A percentile compares a stretch with the other conserved stretches of the same genome.
These are phyloP conservation scores for Citeromyces matritensis DNA, from an alignment of 805 yeast genomes.

Conservation along the genomic window DNA sequence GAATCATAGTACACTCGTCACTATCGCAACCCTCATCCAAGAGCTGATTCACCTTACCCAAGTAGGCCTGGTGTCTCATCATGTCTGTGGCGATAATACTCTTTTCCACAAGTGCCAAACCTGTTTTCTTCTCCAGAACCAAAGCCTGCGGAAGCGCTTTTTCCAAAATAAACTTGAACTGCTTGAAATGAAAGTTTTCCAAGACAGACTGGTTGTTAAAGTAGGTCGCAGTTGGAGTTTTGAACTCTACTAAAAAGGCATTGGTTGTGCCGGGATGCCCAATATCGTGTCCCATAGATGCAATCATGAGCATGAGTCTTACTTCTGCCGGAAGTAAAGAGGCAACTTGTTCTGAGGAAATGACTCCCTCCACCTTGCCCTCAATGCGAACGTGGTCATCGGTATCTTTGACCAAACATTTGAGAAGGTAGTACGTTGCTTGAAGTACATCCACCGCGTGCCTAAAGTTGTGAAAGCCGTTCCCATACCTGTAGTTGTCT, in stretches of 20 bases:
- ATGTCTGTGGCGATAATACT: slow-evolving; percentile 77
- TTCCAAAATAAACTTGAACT: slow-evolving; percentile 35
- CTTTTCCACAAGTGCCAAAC: slow-evolving; percentile 3
- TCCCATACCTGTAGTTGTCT: slow-evolving; percentile 68
- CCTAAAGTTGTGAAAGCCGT: slow-evolving; percentile 88
- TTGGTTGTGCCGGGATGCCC: slow-evolving; percentile 97
- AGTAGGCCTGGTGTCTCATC: slow-evolving; percentile 74
- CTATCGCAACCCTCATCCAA: slow-evolving; percentile 8
- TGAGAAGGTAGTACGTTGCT: slow-evolving; percentile 59
- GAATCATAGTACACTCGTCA: slow-evolving; percentile 17
- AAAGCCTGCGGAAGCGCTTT: slow-evolving; percentile 34
- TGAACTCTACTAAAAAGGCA: slow-evolving; percentile 40
- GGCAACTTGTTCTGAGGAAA: no score
- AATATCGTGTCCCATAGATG: slow-evolving; percentile 89
- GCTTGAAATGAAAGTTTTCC: slow-evolving; percentile 68
- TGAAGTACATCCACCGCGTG: slow-evolving; percentile 95
- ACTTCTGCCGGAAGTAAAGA: slow-evolving; percentile 17
- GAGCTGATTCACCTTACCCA: slow-evolving; percentile 17
- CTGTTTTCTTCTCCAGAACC: background rate
- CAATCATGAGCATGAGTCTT: slow-evolving; percentile 47
- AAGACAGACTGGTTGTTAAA: slow-evolving; percentile 58
- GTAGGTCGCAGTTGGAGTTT: slow-evolving; percentile 46
- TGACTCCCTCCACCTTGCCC: no score
- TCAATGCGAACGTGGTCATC: no score
- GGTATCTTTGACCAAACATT: background rate